Conservation (phyloP, 108 stramenopile genomes). For the Nitzschia putrida region DNA sequence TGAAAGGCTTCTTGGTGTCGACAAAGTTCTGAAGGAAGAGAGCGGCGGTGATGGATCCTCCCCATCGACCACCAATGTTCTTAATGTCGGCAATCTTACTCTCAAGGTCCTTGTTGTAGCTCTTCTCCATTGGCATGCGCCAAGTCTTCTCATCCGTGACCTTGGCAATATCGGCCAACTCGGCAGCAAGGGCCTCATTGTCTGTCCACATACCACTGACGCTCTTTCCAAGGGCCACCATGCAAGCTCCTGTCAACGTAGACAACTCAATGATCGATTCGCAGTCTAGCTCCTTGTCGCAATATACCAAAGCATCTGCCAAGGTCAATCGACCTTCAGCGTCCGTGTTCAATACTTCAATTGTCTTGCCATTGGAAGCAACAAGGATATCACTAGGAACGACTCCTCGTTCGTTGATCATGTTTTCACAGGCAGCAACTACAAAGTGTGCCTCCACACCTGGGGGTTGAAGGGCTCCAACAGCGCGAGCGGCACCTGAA, state of each 20-base stretch:
- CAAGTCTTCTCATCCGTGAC: constrained; percentile 89
- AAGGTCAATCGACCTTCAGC: constrained; percentile 97
- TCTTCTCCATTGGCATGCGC: constrained; percentile 85
- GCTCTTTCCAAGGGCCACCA: constrained; percentile 76
- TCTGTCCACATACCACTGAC: constrained; percentile 85
- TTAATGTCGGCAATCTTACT: constrained; percentile 87
- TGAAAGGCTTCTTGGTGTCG: constrained; percentile 79
- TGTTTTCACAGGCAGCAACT: constrained; percentile 94
- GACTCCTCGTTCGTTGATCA: constrained; percentile 90
- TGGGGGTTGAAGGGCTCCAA: constrained; percentile 65
- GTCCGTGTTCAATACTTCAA: constrained; percentile 97
- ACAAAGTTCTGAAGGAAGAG: constrained; percentile 91
- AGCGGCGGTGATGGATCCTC: constrained; percentile 90
- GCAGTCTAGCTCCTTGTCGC: constrained; percentile 89
- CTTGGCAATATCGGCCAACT: constrained; percentile 72
- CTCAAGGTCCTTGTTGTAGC: constrained; percentile 80
- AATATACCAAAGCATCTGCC: constrained; percentile 96
- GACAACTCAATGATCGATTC: constrained; percentile 93
- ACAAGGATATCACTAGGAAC: constrained; percentile 93
- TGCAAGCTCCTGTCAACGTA: constrained; percentile 92
- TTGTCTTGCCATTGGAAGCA: constrained; percentile 97
- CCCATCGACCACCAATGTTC: constrained; percentile 77
- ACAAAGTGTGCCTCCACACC: constrained; percentile 91
- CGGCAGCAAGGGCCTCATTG: constrained; percentile 86
- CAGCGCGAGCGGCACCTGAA: constrained; percentile 81